Conservation (phyloP, 2,329 filamentous ascomycete genomes). For the Talaromyces sp. region DNA sequence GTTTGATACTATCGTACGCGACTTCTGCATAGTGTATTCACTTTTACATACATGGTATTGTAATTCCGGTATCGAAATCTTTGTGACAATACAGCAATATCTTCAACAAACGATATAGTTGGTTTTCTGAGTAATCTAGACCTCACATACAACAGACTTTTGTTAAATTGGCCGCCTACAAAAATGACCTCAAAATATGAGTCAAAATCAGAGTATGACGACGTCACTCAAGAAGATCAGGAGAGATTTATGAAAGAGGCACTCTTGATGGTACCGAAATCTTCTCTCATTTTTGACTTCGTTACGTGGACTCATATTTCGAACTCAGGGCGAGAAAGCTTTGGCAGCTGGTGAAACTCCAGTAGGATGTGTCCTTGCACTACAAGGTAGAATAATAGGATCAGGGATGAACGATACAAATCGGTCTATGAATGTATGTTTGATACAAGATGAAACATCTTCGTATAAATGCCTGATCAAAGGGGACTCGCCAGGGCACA, state of each 20-base stretch:
- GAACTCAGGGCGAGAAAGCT: slow-evolving; percentile 71
- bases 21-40: background rate
- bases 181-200: background rate
- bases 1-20: background rate
- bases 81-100: background rate
- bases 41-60: background rate
- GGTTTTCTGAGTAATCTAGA: background rate
- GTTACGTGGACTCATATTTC: background rate
- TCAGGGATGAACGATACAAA: slow-evolving; percentile 97
- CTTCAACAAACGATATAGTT: background rate
- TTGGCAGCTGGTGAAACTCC: slow-evolving; percentile 86
- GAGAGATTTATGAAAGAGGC: slow-evolving; percentile 77
- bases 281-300: background rate
- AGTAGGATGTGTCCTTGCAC: slow-evolving; percentile 91
- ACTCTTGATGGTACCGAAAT: slow-evolving; percentile 67
- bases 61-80: background rate
- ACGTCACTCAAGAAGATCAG: slow-evolving; percentile 36
- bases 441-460: background rate
- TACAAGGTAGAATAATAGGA: slow-evolving; percentile 74
- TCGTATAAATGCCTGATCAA: background rate
- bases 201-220: slow-evolving; percentile 7
- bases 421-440: slow-evolving; percentile 64
- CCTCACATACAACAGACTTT: background rate
- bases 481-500: slow-evolving; percentile 67
- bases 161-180: background rate